These are phyloP conservation scores for Lathyrus sativus DNA, from an alignment of 306 rosid genomes.

Conservation along the genomic window DNA sequence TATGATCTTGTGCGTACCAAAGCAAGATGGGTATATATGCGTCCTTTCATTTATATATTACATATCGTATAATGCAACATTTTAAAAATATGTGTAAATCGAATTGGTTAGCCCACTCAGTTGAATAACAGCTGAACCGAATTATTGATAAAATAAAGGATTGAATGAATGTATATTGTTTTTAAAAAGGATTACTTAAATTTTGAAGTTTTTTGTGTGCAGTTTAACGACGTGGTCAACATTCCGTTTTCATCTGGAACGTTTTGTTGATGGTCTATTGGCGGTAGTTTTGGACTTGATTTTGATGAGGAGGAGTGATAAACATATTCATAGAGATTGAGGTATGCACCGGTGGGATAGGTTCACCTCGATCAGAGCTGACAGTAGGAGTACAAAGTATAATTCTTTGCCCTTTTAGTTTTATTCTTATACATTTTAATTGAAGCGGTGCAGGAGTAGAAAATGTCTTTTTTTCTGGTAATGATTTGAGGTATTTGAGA, in stretches of 20 bases:
- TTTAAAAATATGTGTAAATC: not conserved
- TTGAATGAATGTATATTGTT: not conserved
- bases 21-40: constrained; percentile 74
- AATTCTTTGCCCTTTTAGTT: constrained; percentile 71
- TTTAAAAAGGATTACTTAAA: not conserved
- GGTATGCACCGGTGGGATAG: constrained; percentile 94
- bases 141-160: too few species aligned
- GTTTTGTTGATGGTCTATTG: too few species aligned
- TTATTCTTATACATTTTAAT: too few species aligned
- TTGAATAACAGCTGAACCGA: not conserved
- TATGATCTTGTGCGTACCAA: constrained; percentile 83
- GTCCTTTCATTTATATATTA: constrained; percentile 12
- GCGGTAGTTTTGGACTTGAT: constrained; percentile 68
- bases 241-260: constrained; percentile 80
- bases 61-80: not conserved
- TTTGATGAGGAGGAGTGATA: constrained; percentile 58
- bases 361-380: constrained; percentile 71
- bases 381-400: constrained; percentile 82
- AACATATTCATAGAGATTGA: constrained; percentile 61
- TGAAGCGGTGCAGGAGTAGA: too few species aligned
- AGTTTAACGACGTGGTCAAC: constrained; percentile 95
- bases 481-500: too few species aligned
- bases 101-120: not conserved
- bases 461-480: too few species aligned
- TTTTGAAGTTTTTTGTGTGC: constrained; percentile 15